A percentile compares a stretch with the other conserved stretches of the same genome.
Evolutionary conservation across 1,139 yeast genomes (phyloP).

Genomic region (Hemisphaericaspora lyxosophila): DNA sequence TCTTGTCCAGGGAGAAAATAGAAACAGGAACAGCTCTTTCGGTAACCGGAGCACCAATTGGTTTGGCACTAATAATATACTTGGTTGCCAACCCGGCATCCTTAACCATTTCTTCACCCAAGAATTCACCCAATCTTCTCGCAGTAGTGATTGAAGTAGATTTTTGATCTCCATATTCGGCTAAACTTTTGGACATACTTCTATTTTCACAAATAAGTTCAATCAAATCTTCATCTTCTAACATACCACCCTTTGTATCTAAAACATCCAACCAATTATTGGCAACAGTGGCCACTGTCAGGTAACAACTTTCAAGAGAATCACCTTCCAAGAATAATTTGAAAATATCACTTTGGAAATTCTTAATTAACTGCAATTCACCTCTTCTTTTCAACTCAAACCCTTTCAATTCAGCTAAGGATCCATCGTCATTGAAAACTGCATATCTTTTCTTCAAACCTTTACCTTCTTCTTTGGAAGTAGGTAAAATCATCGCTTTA

Average conservation of each 20-base stretch:
- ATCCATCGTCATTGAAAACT: slow-evolving; percentile 92
- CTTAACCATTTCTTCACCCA: slow-evolving; percentile 97
- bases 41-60: slow-evolving; percentile 85
- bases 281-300: slow-evolving; percentile 88
- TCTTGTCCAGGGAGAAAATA: slow-evolving; percentile 76
- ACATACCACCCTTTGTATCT: slow-evolving; percentile 80
- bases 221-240: slow-evolving; percentile 92
- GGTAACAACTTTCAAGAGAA: slow-evolving; percentile 75
- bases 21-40: slow-evolving; percentile 97
- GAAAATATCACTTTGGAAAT: slow-evolving; percentile 93
- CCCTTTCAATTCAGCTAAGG: slow-evolving; percentile 93
- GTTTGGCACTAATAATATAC: slow-evolving; percentile 85
- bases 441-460: slow-evolving; percentile 96
- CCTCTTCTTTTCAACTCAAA: slow-evolving; percentile 97
- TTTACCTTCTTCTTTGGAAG: slow-evolving; percentile 96
- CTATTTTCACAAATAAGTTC: slow-evolving; percentile 95
- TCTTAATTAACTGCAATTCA: slow-evolving; percentile 87
- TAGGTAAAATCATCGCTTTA: slow-evolving; percentile 94
- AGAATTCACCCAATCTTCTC: slow-evolving; percentile 83
- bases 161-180: slow-evolving; percentile 87
- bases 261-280: slow-evolving; percentile 94
- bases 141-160: slow-evolving; percentile 97
- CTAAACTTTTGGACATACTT: slow-evolving; percentile 89
- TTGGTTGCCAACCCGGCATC: slow-evolving; percentile 96
- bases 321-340: slow-evolving; percentile 86